Conservation (phyloP, 192 early-diverging fungal genomes). For the Coemansia sp. region DNA sequence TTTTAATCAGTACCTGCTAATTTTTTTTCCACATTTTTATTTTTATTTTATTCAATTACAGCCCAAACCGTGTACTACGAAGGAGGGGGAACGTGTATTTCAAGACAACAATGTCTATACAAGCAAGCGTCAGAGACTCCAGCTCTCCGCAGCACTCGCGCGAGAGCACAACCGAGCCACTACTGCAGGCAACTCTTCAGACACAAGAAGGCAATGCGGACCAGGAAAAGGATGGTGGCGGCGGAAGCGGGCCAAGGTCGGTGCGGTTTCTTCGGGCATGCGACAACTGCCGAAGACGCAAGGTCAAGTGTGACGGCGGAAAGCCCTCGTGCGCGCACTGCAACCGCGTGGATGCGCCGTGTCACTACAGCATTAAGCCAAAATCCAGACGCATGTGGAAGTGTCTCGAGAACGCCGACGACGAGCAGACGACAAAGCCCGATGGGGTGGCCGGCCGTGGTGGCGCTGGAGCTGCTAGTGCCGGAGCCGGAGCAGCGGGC, state of each 20-base stretch:
- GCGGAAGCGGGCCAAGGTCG: not conserved
- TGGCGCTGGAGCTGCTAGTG: not conserved
- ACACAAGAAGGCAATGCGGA: not conserved
- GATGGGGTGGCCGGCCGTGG: not conserved
- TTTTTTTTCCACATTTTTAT: not conserved
- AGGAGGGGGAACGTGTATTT: not conserved
- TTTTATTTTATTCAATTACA: not conserved
- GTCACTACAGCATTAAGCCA: conserved; percentile 56
- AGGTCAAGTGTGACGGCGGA: conserved; percentile 52
- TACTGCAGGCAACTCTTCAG: not conserved
- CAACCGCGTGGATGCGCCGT: conserved; percentile 36
- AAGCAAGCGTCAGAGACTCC: not conserved
- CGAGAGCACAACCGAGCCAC: conserved; percentile 29
- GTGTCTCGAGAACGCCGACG: conserved; percentile 34
- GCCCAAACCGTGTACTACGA: not conserved
- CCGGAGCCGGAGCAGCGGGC: not conserved
- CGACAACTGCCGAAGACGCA: conserved; percentile 54
- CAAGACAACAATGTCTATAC: not conserved
- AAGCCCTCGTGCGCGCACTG: conserved; percentile 51
- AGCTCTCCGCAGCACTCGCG: conserved; percentile 22
- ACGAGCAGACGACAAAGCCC: not conserved
- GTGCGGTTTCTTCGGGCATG: conserved; percentile 47
- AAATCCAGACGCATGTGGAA: conserved; percentile 55
- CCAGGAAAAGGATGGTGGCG: not conserved
- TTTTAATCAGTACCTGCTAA: not conserved